Percentiles rank a stretch among this genome's conserved stretches.
These are phyloP conservation scores for Fusarium graminum DNA, from an alignment of 2,329 filamentous ascomycete genomes.

Conservation along the genomic window DNA sequence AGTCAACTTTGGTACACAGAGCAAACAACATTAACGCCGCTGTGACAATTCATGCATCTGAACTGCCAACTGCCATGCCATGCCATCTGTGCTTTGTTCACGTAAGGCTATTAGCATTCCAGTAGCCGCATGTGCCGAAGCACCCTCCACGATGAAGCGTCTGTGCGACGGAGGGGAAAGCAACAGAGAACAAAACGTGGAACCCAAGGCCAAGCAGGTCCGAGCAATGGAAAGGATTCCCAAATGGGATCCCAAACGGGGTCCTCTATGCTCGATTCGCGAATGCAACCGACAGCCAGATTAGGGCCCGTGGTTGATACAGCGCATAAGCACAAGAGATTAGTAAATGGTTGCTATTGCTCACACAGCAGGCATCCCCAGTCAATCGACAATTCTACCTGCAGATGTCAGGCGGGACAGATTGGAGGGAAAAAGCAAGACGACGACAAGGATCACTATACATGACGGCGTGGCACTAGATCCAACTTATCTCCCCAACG, in stretches of 20 bases:
- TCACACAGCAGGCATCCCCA: slow-evolving; percentile 1
- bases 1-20: not conserved
- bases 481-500: slow-evolving; percentile 3
- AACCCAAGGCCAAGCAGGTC: slow-evolving; percentile 8
- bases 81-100: slow-evolving; percentile 1
- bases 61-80: not conserved
- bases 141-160: slow-evolving; percentile 18
- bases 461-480: slow-evolving; percentile 27
- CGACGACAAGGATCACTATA: slow-evolving; percentile 10
- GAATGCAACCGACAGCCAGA: slow-evolving; percentile 19
- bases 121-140: slow-evolving; percentile 15
- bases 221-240: slow-evolving; percentile 20
- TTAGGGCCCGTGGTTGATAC: not conserved
- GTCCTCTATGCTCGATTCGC: slow-evolving; percentile 31
- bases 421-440: slow-evolving; percentile 23
- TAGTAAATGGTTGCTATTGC: not conserved
- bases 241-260: not conserved
- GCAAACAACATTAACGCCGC: not conserved
- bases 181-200: not conserved
- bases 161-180: slow-evolving; percentile 23
- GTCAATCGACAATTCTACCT: not conserved
- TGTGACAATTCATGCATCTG: slow-evolving; percentile 1
- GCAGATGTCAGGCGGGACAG: slow-evolving; percentile 11
- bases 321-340: slow-evolving; percentile 7
- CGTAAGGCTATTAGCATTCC: slow-evolving; percentile 15